Base-by-base conservation (phyloP, 768 basidiomycete genomes). In the Rhizopogon roseolus region DNA sequence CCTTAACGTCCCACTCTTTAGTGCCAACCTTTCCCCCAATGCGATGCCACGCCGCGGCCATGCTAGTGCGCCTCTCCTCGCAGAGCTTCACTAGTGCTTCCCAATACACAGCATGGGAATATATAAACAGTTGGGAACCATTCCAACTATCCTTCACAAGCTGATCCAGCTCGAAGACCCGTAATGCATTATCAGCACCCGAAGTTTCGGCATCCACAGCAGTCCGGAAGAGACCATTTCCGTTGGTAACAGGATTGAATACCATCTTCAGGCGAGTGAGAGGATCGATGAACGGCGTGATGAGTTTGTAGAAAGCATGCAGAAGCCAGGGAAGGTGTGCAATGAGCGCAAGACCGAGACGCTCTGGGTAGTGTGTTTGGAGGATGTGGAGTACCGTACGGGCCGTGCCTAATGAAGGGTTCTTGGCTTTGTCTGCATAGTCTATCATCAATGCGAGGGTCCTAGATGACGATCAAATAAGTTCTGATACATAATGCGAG, bases 301-400 rank as follows among this genome's bases (percentile, higher is more conserved):
- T 84, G 59, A 91, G 67, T 59, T 86, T 90, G 76, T 82, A 86
- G 70, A 93, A 92, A 0, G 81, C 75, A 52, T 80, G 81, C 49
- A 93, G 64, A 48, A 90, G 65, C 73, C 83, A 93, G 4, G 93
- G 92, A n/a, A 93, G 77, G 61, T 93, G 89, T 54, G 86, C 75
- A 62, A 93, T 81, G 41, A 91, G 68, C 1, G 90, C 80, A 11
- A 75, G 64, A 25, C 90, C 91, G 34, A 96, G 82, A 4, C 93
- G 83, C 66, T 96, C 93, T 0, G 91, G 91, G 61, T 92, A 93
- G 64, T 93, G 90, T 22, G 82, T 79, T 62, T 92, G 90, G 13
- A 92, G 75, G 60, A 90, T 86, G 65, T 76, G 69, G 50, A 87
- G 75, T 11, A 81, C 75, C 27, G 60, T 64, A 9, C 74, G 69